A percentile compares a stretch with the other conserved stretches of the same genome.
Evolutionary conservation across 371 early-diverging fungal genomes (phyloP).

Genomic region (Actinomucor elegans): DNA sequence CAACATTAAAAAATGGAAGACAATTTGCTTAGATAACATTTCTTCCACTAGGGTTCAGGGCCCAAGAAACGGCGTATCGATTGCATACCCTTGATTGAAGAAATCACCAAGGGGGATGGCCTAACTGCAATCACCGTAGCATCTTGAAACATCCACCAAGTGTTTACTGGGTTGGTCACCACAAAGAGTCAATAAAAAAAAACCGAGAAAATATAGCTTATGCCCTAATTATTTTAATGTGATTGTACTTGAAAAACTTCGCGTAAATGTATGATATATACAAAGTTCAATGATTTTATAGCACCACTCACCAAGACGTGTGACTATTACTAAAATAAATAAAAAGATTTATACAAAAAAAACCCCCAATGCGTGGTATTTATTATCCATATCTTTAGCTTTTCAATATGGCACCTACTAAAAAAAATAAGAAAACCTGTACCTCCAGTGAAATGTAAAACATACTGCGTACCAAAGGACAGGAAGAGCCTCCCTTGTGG

Average conservation of each 20-base stretch:
- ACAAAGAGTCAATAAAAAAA: background rate
- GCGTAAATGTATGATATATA: too few species aligned
- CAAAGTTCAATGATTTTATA: too few species aligned
- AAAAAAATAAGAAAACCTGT: background rate
- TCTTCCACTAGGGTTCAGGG: slow-evolving; percentile 10
- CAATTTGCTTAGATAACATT: slow-evolving; percentile 4
- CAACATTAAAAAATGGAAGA: background rate
- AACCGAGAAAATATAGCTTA: background rate
- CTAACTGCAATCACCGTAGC: slow-evolving; percentile 1
- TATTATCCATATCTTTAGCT: background rate
- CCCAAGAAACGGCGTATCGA: slow-evolving; percentile 4
- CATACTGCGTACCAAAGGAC: slow-evolving; percentile 2
- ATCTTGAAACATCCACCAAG: slow-evolving; percentile 4
- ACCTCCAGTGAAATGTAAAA: background rate
- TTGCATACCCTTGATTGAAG: slow-evolving; percentile 9
- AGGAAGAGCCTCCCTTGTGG: slow-evolving; percentile 1
- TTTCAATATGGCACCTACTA: background rate
- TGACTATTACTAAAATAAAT: too few species aligned
- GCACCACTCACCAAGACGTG: too few species aligned
- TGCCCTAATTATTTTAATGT: too few species aligned
- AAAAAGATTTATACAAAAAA: too few species aligned
- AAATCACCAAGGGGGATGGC: slow-evolving; percentile 2
- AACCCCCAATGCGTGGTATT: too few species aligned
- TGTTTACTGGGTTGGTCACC: slow-evolving; percentile 1
- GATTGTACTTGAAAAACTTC: too few species aligned